These are phyloP conservation scores for Coemansia sp. DNA, from an alignment of 371 early-diverging fungal species.

Conservation along the genomic window DNA sequence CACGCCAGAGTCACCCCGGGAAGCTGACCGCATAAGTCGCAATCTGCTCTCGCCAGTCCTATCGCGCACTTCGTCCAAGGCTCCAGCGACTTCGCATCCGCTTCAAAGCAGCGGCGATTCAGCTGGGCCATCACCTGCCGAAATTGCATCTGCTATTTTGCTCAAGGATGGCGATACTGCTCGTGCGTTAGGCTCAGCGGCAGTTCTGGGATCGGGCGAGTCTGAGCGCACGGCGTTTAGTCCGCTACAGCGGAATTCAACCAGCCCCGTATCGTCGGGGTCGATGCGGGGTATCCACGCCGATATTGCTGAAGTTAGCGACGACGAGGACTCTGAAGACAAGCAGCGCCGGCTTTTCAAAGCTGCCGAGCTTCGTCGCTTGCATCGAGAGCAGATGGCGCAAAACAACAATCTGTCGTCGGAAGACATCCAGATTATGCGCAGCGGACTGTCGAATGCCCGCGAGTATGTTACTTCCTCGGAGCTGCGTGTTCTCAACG, in stretches of 20 bases:
- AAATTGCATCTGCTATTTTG: slow-evolving; percentile 7
- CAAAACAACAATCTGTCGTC: slow-evolving; percentile 29
- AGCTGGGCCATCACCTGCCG: slow-evolving; percentile 2
- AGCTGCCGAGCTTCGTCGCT: slow-evolving; percentile 33
- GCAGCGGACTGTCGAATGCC: slow-evolving; percentile 46
- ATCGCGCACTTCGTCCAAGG: slow-evolving; percentile 23
- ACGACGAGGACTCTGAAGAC: slow-evolving; percentile 33
- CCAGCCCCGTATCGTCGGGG: slow-evolving; percentile 22
- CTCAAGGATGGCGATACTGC: slow-evolving; percentile 14
- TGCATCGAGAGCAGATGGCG: slow-evolving; percentile 35
- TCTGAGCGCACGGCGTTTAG: slow-evolving; percentile 29
- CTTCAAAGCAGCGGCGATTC: slow-evolving; percentile 4
- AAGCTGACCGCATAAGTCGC: background rate
- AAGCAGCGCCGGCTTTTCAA: slow-evolving; percentile 34
- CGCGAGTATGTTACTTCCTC: slow-evolving; percentile 21
- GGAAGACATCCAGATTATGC: slow-evolving; percentile 31
- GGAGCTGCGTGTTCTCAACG: slow-evolving; percentile 46
- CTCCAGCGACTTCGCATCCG: slow-evolving; percentile 26
- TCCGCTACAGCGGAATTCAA: background rate
- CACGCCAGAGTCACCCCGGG: background rate
- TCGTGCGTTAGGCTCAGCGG: slow-evolving; percentile 13
- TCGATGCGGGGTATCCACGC: slow-evolving; percentile 8
- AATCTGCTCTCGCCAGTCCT: background rate
- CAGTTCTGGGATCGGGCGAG: slow-evolving; percentile 21
- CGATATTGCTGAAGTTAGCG: slow-evolving; percentile 21